Conservation (phyloP, 352 stramenopile species). For the Phytophthora pini region DNA sequence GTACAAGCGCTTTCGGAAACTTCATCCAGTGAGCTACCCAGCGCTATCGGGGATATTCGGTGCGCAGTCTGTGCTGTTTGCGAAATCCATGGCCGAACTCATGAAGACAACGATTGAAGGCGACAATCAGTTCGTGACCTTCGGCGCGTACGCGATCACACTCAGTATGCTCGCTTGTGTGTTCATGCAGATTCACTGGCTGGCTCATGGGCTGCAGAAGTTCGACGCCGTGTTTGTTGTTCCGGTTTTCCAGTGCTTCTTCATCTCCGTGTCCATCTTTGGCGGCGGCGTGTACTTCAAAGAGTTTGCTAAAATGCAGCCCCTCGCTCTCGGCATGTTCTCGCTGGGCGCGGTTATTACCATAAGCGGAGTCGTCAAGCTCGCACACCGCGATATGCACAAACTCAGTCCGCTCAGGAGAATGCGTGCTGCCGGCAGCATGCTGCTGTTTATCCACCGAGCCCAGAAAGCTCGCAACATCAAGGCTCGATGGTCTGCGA, state of each 20-base stretch:
- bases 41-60: constrained; percentile 80
- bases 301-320: constrained; percentile 70
- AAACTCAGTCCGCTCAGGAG: constrained; percentile 50
- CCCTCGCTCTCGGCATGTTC: constrained; percentile 69
- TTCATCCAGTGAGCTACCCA: constrained; percentile 77
- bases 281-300: constrained; percentile 91
- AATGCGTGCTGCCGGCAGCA: constrained; percentile 57
- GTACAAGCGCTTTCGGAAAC: constrained; percentile 61
- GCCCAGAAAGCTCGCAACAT: constrained; percentile 63
- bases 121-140: constrained; percentile 72
- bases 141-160: constrained; percentile 83
- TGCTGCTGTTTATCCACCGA: constrained; percentile 75
- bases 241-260: constrained; percentile 90
- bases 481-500: constrained; percentile 45
- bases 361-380: constrained; percentile 71
- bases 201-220: constrained; percentile 78
- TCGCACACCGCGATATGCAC: constrained; percentile 77
- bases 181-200: constrained; percentile 90
- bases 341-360: constrained; percentile 74
- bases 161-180: constrained; percentile 83
- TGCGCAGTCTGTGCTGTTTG: constrained; percentile 83
- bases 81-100: constrained; percentile 84
- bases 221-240: constrained; percentile 91
- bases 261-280: constrained; percentile 91
- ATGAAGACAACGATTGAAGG: constrained; percentile 82